A percentile compares a stretch with the other conserved stretches of the same genome.
phyloP scores from a whole-genome alignment of 2,329 filamentous ascomycete species.

The Paraphaeosphaeria minitans region DNA sequence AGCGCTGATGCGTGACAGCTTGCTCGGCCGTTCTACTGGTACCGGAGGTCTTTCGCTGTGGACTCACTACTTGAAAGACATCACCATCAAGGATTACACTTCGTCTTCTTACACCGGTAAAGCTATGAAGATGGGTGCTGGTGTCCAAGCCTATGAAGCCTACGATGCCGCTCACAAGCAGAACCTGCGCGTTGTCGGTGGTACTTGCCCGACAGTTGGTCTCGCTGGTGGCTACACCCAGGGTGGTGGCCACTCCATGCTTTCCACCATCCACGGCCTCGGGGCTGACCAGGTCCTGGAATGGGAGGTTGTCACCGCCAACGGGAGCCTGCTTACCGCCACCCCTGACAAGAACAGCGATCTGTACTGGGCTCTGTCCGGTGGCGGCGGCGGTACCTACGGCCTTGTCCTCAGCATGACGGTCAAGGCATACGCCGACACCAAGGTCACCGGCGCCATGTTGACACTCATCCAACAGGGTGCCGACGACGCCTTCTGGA shows the following conservation, averaged over 20 bases:
- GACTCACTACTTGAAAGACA: conserved; percentile 17
- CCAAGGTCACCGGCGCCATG: conserved; percentile 7
- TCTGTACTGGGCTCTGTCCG: conserved; percentile 45
- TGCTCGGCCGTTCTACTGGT: conserved; percentile 6
- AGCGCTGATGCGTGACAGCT: background rate
- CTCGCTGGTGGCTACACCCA: conserved; percentile 40
- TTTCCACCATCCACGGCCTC: conserved; percentile 24
- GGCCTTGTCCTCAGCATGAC: conserved; percentile 25
- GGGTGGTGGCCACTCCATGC: conserved; percentile 35
- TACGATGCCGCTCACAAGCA: conserved; percentile 11
- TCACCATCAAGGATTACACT: conserved; percentile 9
- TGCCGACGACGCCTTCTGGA: conserved; percentile 9
- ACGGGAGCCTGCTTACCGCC: conserved; percentile 36
- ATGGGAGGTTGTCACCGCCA: conserved; percentile 40
- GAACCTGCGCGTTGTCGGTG: conserved; percentile 31
- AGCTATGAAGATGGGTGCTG: conserved; percentile 18
- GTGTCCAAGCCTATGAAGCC: conserved; percentile 15
- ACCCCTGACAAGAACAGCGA: conserved; percentile 36
- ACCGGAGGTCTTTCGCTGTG: conserved; percentile 6
- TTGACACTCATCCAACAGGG: background rate
- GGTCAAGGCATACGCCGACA: conserved; percentile 18
- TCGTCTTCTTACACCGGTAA: conserved; percentile 14
- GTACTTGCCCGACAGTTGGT: conserved; percentile 41
- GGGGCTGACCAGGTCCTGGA: conserved; percentile 40
- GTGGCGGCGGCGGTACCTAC: conserved; percentile 31